Conservation (phyloP, 352 stramenopile genomes). For the Globisporangium polare region DNA sequence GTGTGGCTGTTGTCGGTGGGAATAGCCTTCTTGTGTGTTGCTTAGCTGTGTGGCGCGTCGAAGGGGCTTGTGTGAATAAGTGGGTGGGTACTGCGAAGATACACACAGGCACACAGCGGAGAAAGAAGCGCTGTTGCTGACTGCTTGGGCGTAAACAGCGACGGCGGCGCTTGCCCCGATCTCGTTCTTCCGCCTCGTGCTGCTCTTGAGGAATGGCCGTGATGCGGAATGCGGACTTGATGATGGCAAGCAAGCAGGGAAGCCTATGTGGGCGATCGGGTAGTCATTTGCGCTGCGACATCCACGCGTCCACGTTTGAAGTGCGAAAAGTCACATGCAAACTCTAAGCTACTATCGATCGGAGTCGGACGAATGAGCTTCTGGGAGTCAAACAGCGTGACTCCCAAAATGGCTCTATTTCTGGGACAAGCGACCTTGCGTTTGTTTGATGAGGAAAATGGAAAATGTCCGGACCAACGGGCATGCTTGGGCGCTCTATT, state of each 20-base stretch:
- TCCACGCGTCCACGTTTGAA: neutral
- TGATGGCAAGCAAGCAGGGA: neutral
- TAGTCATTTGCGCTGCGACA: neutral
- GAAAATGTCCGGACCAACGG: neutral
- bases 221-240: neutral
- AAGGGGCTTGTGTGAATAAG: neutral
- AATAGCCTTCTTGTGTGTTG: neutral
- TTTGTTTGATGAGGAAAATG: no score
- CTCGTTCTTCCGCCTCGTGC: neutral
- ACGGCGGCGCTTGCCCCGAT: neutral
- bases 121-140: neutral
- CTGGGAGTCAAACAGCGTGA: neutral
- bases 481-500: neutral
- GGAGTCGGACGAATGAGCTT: no score
- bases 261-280: neutral
- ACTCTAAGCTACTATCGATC: no score
- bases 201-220: neutral
- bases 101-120: neutral
- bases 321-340: no score
- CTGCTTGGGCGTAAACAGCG: conserved; percentile 1
- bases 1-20: neutral
- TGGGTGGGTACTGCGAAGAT: neutral
- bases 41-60: no score
- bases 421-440: neutral
- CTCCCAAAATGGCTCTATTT: neutral